These are phyloP conservation scores for Adiantum capillusveneris DNA, from an alignment of 75 land plant species.

Conservation along the genomic window DNA sequence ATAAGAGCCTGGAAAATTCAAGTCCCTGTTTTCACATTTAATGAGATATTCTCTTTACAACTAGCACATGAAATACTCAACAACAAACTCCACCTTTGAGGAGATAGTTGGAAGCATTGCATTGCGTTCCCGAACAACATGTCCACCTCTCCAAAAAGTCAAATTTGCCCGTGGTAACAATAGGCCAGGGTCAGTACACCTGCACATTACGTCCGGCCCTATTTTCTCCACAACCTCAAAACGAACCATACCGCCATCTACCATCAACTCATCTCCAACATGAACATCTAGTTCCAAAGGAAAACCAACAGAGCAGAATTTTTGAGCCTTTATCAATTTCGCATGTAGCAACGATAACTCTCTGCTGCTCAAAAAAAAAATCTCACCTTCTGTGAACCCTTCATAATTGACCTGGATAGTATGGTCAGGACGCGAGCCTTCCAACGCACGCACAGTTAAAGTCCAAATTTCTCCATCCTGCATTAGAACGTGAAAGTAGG, in stretches of 20 bases:
- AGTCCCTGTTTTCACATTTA: too few relatives aligned
- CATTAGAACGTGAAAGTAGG: too few relatives aligned
- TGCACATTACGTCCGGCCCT: slow-evolving; percentile 97
- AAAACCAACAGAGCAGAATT: too few relatives aligned
- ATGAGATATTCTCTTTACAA: too few relatives aligned
- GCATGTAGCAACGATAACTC: too few relatives aligned
- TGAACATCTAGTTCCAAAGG: slow-evolving; percentile 46
- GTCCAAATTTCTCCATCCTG: slow-evolving; percentile 98
- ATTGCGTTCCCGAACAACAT: slow-evolving; percentile 82
- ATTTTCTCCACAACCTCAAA: slow-evolving; percentile 50
- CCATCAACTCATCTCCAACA: slow-evolving; percentile 88
- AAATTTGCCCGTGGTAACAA: slow-evolving; percentile 89
- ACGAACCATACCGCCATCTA: slow-evolving; percentile 78
- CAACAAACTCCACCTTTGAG: slow-evolving; percentile 70
- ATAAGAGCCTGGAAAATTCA: too few relatives aligned
- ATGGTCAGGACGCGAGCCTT: slow-evolving; percentile 47
- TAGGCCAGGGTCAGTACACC: slow-evolving; percentile 90
- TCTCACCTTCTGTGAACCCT: slow-evolving; percentile 91
- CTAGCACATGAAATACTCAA: too few relatives aligned
- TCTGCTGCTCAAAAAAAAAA: too few relatives aligned
- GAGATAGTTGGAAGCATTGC: slow-evolving; percentile 99
- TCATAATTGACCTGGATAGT: slow-evolving; percentile 89
- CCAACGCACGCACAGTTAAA: slow-evolving; percentile 72
- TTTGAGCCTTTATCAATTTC: too few relatives aligned
- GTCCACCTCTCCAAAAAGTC: slow-evolving; percentile 90